These are phyloP conservation scores for Exophiala sp. DNA, from an alignment of 2,329 filamentous ascomycete species.

Conservation along the genomic window DNA sequence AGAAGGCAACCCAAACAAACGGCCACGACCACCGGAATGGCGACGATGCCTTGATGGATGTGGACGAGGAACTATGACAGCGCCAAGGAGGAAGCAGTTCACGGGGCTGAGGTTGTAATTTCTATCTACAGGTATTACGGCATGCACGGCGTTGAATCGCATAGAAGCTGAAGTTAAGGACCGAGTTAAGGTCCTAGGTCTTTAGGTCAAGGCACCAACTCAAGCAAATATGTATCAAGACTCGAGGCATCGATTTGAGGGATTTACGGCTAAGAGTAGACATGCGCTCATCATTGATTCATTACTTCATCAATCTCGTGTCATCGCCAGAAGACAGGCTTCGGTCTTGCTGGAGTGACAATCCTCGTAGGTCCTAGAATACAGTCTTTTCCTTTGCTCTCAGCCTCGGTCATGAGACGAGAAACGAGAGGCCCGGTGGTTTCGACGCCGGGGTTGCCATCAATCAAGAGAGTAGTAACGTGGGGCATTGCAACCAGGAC, in stretches of 20 bases:
- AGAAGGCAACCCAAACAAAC: conserved; percentile 51
- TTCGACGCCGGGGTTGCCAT: conserved; percentile 51
- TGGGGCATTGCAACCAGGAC: conserved; percentile 49
- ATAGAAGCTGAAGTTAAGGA: conserved; percentile 4
- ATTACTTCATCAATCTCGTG: conserved; percentile 4
- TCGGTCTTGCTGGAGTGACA: conserved; percentile 30
- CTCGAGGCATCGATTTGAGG: background rate
- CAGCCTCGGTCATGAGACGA: conserved; percentile 40
- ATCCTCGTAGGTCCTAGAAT: conserved; percentile 33
- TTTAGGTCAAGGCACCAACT: background rate
- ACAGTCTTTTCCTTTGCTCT: conserved; percentile 32
- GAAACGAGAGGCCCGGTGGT: conserved; percentile 48
- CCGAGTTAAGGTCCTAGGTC: background rate
- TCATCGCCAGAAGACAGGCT: conserved; percentile 32
- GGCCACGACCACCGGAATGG: conserved; percentile 43
- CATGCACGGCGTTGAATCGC: conserved; percentile 16
- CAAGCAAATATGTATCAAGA: background rate
- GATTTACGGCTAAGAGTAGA: background rate
- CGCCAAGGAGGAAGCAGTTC: background rate
- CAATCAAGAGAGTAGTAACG: conserved; percentile 47
- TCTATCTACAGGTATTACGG: conserved; percentile 16
- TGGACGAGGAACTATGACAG: conserved; percentile 55
- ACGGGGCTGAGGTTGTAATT: conserved; percentile 14
- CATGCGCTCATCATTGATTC: background rate
- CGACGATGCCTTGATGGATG: conserved; percentile 57